Conservation (phyloP, 2,329 filamentous ascomycete species). For the Fusarium pseudonygamai region DNA sequence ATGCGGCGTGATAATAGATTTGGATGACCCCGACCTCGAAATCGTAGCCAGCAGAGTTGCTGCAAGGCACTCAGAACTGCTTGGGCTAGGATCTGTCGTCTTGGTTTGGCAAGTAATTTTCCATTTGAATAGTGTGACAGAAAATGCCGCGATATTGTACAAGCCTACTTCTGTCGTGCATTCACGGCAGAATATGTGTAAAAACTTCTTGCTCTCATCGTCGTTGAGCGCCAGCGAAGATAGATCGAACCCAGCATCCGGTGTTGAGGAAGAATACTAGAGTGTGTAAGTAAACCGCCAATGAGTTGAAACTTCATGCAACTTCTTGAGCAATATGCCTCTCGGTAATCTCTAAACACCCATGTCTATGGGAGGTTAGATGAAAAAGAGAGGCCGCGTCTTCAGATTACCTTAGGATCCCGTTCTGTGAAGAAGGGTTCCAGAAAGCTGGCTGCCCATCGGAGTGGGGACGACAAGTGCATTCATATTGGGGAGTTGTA, state of each 20-base stretch:
- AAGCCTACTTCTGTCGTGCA: slow-evolving; percentile 60
- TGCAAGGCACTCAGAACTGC: slow-evolving; percentile 60
- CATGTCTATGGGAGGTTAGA: slow-evolving; percentile 58
- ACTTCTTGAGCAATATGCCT: slow-evolving; percentile 53
- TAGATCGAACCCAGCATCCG: slow-evolving; percentile 44
- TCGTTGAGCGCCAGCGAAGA: slow-evolving; percentile 44
- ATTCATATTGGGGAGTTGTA: slow-evolving; percentile 74
- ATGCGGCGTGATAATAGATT: slow-evolving; percentile 60
- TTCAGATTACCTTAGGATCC: slow-evolving; percentile 51
- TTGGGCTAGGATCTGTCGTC: slow-evolving; percentile 46
- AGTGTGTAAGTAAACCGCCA: slow-evolving; percentile 38
- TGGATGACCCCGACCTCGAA: slow-evolving; percentile 66
- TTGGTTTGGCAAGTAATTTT: slow-evolving; percentile 55
- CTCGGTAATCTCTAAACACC: slow-evolving; percentile 58
- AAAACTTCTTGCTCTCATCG: slow-evolving; percentile 40
- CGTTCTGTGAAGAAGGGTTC: slow-evolving; percentile 54
- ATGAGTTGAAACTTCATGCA: slow-evolving; percentile 7
- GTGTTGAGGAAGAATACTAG: slow-evolving; percentile 52
- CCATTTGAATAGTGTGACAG: slow-evolving; percentile 67
- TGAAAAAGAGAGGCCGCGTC: slow-evolving; percentile 54
- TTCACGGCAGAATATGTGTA: slow-evolving; percentile 56
- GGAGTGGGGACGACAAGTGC: slow-evolving; percentile 37
- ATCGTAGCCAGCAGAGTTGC: slow-evolving; percentile 63
- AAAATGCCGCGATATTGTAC: slow-evolving; percentile 55
- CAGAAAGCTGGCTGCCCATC: slow-evolving; percentile 35